Evolutionary conservation across 805 yeast genomes (phyloP).

Genomic region (Metschnikowia sp.): DNA sequence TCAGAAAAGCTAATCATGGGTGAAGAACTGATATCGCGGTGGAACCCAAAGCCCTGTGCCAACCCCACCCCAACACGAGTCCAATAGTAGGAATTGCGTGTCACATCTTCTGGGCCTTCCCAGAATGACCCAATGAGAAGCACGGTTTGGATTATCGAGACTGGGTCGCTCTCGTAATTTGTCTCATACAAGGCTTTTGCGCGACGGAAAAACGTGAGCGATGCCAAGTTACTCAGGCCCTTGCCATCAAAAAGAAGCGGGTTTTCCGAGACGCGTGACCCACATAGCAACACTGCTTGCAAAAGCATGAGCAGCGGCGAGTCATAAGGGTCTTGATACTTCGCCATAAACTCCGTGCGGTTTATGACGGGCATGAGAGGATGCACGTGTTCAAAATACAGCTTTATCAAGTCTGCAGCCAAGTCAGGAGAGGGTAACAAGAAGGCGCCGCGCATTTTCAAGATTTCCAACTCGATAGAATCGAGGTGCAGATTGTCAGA

Average conservation of each 20-base stretch:
- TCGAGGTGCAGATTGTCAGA: slow-evolving; percentile 37
- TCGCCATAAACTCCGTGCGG: slow-evolving; percentile 56
- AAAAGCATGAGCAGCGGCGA: slow-evolving; percentile 64
- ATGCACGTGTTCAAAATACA: slow-evolving; percentile 62
- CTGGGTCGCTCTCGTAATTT: slow-evolving; percentile 62
- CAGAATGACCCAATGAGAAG: slow-evolving; percentile 64
- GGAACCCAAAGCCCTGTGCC: slow-evolving; percentile 77
- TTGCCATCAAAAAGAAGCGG: slow-evolving; percentile 49
- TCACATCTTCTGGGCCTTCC: slow-evolving; percentile 70
- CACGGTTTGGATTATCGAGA: slow-evolving; percentile 58
- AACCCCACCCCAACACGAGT: slow-evolving; percentile 63
- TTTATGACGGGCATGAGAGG: slow-evolving; percentile 69
- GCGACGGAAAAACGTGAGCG: slow-evolving; percentile 55
- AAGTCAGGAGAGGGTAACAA: slow-evolving; percentile 58
- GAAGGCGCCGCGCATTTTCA: slow-evolving; percentile 68
- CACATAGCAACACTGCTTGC: slow-evolving; percentile 67
- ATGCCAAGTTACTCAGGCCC: slow-evolving; percentile 51
- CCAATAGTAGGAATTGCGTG: slow-evolving; percentile 68
- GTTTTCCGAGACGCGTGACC: slow-evolving; percentile 57
- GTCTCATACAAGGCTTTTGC: slow-evolving; percentile 75
- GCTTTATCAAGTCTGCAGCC: slow-evolving; percentile 56
- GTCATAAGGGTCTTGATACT: slow-evolving; percentile 51
- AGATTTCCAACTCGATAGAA: slow-evolving; percentile 60
- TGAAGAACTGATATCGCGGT: slow-evolving; percentile 48
- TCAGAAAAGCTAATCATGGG: slow-evolving; percentile 37